Base-by-base conservation (phyloP, 2,329 filamentous ascomycete genomes). In the Cladosporium oxysporum region DNA sequence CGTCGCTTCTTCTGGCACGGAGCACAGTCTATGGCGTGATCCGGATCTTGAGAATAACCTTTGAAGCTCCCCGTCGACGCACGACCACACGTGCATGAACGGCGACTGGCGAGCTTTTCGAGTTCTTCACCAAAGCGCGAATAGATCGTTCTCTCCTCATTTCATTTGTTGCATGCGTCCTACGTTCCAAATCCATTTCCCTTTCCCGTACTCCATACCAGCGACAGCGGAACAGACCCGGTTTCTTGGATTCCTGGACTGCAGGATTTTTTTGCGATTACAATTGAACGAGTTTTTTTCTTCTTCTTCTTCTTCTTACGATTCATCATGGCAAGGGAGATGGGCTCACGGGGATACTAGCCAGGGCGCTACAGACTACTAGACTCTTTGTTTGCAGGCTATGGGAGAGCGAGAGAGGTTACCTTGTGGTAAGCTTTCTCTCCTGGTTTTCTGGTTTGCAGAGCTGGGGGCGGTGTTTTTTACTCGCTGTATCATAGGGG, bases 401-500 rank as follows among this genome's bases (percentile, higher is more conserved):
- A 21, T 21, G n/a, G 8, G 41, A 47, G 2, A 47, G 41, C 16
- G 37, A 21, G 41, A 47, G 41, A 47, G 37, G 37, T 10, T 21
- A 23, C n/a, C 18, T 21, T 16, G 21, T 47, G n/a, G 41, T 21
- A 8, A 21, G 41, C 28, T 53, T 53, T 52, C 23, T n/a, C 23
- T 53, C 23, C 49, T 53, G 28, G 49, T 29, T 53, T 53, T 28
- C 49, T 53, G 49, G 23, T 29, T 53, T 53, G 28, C 49, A 29
- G 41, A 21, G 41, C n/a, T 47, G 41, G 41, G 41, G n/a, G 41
- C 41, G 41, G 41, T 47, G n/a, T 47, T 47, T 44, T 53, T 29
- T 53, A 28, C 23, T 29, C 49, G 49, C 49, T 53, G 49, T 53
- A 53, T 53, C 49, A 53, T 53, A 53, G 49, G 49, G 49, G 49